Conservation (phyloP, 2,329 filamentous ascomycete genomes). For the Colletotrichum godetiae region DNA sequence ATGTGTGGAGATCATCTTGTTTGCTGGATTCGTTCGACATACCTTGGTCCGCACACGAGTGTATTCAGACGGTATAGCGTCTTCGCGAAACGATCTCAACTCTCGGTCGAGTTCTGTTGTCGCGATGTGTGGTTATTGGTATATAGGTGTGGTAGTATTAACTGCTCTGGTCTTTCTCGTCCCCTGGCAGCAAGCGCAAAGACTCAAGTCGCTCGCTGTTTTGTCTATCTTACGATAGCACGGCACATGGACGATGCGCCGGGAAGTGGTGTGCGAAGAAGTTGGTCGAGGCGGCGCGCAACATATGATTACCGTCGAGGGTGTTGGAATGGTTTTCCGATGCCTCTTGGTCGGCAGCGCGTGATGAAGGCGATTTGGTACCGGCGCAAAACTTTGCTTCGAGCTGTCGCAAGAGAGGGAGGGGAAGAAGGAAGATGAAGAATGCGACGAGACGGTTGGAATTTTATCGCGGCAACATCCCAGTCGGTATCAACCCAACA, state of each 20-base stretch:
- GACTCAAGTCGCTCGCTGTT: constrained; percentile 73
- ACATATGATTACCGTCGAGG: constrained; percentile 25
- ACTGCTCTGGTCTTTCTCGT: constrained; percentile 66
- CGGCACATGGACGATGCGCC: constrained; percentile 59
- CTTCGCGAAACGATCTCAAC: neutral
- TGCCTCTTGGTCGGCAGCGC: neutral
- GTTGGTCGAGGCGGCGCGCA: constrained; percentile 23
- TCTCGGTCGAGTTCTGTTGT: neutral
- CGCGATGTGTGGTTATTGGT: neutral
- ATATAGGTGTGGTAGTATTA: neutral
- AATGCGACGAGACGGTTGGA: neutral
- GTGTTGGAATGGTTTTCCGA: neutral
- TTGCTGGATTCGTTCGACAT: neutral
- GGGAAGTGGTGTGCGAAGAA: constrained; percentile 37
- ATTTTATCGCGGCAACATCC: constrained; percentile 28
- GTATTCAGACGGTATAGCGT: neutral
- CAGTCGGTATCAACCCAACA: neutral
- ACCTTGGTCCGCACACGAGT: constrained; percentile 10
- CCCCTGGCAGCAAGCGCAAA: constrained; percentile 72
- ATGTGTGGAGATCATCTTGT: neutral
- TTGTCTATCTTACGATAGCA: constrained; percentile 50
- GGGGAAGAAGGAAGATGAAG: neutral
- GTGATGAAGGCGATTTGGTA: constrained; percentile 3
- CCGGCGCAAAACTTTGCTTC: constrained; percentile 12
- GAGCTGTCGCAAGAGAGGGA: constrained; percentile 1